Evolutionary conservation across 495 filamentous ascomycete species (phyloP), one percentile per base, ranked within the genome.

Genomic region (Penicillium dipodomyicola): DNA sequence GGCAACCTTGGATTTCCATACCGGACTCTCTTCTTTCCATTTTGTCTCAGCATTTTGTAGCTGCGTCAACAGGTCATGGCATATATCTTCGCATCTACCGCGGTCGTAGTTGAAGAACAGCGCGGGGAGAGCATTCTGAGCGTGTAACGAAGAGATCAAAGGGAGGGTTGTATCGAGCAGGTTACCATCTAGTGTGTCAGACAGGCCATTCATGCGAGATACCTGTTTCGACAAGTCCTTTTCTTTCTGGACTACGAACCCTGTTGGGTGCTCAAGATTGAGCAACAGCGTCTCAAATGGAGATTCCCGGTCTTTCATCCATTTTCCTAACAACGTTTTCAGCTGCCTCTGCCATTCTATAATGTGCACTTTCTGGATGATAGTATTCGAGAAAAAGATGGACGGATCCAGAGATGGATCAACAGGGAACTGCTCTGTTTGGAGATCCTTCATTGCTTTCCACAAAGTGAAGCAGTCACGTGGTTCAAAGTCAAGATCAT

Each of bases 101-200:
- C 89, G 80, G 55, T 91, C 86, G 64, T 87, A 92, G 54, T 89
- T 90, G 76, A 93, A 92, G 5, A 92, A 58, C 15, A 93, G 80
- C 0, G 86, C 88, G 0, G 89, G 89, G 5, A 93, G 75, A 3
- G 86, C 87, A 52, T 81, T 77, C 54, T 81, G 77, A 3, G 76
- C 69, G 49, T 90, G 81, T 1, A 93, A 78, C 14, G 83, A 77
- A 25, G 68, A 74, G 0, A 90, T 73, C 32, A 91, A 65, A 0
- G 85, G 81, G 20, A 91, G 72, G 3, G 81, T 82, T 5, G 77
- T 82, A 5, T 67, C 47, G 6, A 71, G 58, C 11, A 85, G 56
- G 11, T 50, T 33, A 15, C 42, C 22, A 7, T 43, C 14, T 7
- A 49, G 17, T 3, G n/a, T 15, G 3, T 45, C 48, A 22, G 27